phyloP scores from a whole-genome alignment of 805 yeast genomes.

The Ogataea paradorogensis region DNA sequence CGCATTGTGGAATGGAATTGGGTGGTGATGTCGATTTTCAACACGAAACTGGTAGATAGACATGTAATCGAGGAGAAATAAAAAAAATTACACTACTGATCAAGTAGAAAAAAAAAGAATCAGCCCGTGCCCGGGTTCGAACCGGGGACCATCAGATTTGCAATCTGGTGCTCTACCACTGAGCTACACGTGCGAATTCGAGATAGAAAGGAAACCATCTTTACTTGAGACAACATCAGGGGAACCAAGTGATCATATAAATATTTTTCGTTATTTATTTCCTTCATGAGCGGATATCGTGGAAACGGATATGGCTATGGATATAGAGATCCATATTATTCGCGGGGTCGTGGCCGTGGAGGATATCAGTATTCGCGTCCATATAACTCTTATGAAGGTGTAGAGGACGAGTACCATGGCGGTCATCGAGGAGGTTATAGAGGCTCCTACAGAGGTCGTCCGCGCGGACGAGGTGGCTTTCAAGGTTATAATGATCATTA shows the following conservation, averaged over 20 bases:
- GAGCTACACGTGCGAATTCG: constrained; percentile 58
- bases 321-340: constrained; percentile 8
- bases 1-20: constrained; percentile 60
- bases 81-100: too few relatives aligned
- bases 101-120: constrained; percentile 6
- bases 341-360: constrained; percentile 15
- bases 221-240: too few relatives aligned
- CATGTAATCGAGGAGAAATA: constrained; percentile 18
- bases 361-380: constrained; percentile 12
- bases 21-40: constrained; percentile 57
- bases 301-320: constrained; percentile 10
- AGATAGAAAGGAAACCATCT: not conserved
- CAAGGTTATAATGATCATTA: constrained; percentile 5
- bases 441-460: constrained; percentile 12
- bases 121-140: constrained; percentile 92
- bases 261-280: not conserved
- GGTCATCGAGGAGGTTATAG: constrained; percentile 6
- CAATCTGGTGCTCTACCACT: constrained; percentile 99
- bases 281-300: constrained; percentile 8
- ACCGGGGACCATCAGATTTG: constrained; percentile 98
- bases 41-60: constrained; percentile 32
- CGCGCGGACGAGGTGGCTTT: constrained; percentile 12
- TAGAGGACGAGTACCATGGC: constrained; percentile 1
- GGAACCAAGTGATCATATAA: too few relatives aligned
- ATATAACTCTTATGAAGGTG: constrained; percentile 3